phyloP scores from a whole-genome alignment of 2,329 filamentous ascomycete genomes.

The Pseudomassariella vexata region DNA sequence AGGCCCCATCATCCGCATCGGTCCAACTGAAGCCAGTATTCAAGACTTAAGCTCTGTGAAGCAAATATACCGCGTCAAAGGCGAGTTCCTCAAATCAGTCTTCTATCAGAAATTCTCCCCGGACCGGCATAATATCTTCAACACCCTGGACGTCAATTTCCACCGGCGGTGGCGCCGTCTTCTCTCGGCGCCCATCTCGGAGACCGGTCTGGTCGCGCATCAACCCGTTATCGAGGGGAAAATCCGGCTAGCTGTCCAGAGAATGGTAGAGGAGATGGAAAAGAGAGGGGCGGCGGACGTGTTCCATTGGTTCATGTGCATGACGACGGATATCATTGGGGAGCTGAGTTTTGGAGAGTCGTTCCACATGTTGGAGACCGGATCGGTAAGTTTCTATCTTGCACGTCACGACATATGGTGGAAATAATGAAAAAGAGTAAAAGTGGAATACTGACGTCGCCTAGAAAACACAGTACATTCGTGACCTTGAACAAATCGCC shows the following conservation, averaged over 20 bases:
- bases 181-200: conserved; percentile 33
- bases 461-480: conserved; percentile 35
- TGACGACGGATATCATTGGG: conserved; percentile 48
- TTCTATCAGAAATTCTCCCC: conserved; percentile 16
- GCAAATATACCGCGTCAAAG: conserved; percentile 22
- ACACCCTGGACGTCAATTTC: conserved; percentile 28
- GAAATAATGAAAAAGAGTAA: too few relatives aligned
- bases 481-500: conserved; percentile 27
- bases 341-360: conserved; percentile 51
- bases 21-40: conserved; percentile 19
- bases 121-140: conserved; percentile 29
- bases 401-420: too few relatives aligned
- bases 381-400: conserved; percentile 31
- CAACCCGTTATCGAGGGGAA: conserved; percentile 28
- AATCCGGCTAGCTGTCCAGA: conserved; percentile 31
- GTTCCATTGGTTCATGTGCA: conserved; percentile 47
- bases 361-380: conserved; percentile 44
- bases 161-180: conserved; percentile 35
- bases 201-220: conserved; percentile 24
- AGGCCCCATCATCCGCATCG: conserved; percentile 14
- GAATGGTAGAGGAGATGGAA: conserved; percentile 38
- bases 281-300: conserved; percentile 34
- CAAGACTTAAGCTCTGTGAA: conserved; percentile 15
- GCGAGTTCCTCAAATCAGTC: conserved; percentile 19
- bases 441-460: too few relatives aligned